Percentiles rank a stretch among this genome's conserved stretches.
phyloP scores from a whole-genome alignment of 1,139 yeast genomes.

The Arxiozyma slooffiae region DNA sequence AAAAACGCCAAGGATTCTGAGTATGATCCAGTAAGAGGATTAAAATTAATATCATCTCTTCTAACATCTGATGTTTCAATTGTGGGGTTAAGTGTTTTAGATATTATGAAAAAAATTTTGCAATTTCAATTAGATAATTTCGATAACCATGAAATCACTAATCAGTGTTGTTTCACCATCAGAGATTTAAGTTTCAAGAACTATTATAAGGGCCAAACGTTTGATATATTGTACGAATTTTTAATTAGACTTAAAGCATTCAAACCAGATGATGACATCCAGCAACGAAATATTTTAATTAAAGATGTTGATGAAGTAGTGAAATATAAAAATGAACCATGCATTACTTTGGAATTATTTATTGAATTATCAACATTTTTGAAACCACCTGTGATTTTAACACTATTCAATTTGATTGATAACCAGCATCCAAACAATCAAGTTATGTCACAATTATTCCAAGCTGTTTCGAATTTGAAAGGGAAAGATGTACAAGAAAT shows the following conservation, averaged over 20 bases:
- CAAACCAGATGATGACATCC: constrained; percentile 3
- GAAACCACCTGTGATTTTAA: constrained; percentile 6
- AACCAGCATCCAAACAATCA: constrained; percentile 17
- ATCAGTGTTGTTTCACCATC: constrained; percentile 23
- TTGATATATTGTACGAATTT: constrained; percentile 29
- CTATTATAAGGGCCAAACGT: constrained; percentile 29
- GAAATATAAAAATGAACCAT: constrained; percentile 14
- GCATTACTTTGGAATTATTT: constrained; percentile 23
- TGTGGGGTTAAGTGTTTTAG: constrained; percentile 85
- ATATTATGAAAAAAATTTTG: constrained; percentile 57
- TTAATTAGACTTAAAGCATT: constrained; percentile 17
- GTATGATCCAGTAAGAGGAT: constrained; percentile 39
- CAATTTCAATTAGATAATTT: constrained; percentile 44
- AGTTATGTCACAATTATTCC: constrained; percentile 19
- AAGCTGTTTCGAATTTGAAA: constrained; percentile 12
- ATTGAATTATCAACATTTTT: constrained; percentile 20
- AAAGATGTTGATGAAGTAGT: constrained; percentile 20
- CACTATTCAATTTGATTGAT: constrained; percentile 19
- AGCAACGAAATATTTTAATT: constrained; percentile 13
- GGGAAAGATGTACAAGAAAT: constrained; percentile 11
- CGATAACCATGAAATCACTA: constrained; percentile 14
- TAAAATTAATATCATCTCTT: constrained; percentile 52
- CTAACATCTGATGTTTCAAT: constrained; percentile 72
- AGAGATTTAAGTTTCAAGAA: constrained; percentile 26
- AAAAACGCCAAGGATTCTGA: constrained; percentile 9